Percentiles rank a stretch among this genome's conserved stretches.
phyloP scores from a whole-genome alignment of 2,329 filamentous ascomycete species.

The Aspergillus eucalypticola region DNA sequence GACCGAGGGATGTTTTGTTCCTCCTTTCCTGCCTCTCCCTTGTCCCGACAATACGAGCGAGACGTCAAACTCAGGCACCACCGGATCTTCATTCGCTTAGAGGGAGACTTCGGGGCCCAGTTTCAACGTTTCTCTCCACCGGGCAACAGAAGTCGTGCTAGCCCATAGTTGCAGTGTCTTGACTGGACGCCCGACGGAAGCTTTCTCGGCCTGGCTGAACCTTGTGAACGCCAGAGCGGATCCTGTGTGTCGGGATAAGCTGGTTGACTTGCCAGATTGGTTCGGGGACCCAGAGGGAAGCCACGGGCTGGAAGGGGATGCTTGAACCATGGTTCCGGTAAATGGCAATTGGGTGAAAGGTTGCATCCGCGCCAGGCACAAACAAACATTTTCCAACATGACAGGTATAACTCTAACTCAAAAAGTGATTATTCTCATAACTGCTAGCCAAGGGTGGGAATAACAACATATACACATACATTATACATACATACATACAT shows the following conservation, averaged over 20 bases:
- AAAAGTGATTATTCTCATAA: neutral
- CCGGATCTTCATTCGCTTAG: slow-evolving; percentile 24
- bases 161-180: slow-evolving; percentile 2
- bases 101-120: slow-evolving; percentile 9
- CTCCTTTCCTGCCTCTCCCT: neutral
- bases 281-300: neutral
- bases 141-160: slow-evolving; percentile 1
- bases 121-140: slow-evolving; percentile 21
- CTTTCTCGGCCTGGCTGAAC: slow-evolving; percentile 14
- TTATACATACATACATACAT: too few relatives aligned
- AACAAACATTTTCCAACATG: neutral
- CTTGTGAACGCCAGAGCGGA: slow-evolving; percentile 12
- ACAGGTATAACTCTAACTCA: neutral
- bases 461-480: too few relatives aligned
- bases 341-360: neutral
- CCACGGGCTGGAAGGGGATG: neutral
- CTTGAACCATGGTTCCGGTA: slow-evolving; percentile 1
- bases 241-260: slow-evolving; percentile 8
- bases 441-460: neutral
- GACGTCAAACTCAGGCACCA: slow-evolving; percentile 18
- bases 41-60: slow-evolving; percentile 6
- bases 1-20: neutral
- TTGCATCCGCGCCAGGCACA: neutral
- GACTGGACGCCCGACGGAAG: slow-evolving; percentile 13
- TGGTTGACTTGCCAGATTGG: neutral